Percentiles rank a stretch among this genome's conserved stretches.
Conservation (phyloP, 2,329 filamentous ascomycete genomes). For the Fonsecaea pedrosoi region DNA sequence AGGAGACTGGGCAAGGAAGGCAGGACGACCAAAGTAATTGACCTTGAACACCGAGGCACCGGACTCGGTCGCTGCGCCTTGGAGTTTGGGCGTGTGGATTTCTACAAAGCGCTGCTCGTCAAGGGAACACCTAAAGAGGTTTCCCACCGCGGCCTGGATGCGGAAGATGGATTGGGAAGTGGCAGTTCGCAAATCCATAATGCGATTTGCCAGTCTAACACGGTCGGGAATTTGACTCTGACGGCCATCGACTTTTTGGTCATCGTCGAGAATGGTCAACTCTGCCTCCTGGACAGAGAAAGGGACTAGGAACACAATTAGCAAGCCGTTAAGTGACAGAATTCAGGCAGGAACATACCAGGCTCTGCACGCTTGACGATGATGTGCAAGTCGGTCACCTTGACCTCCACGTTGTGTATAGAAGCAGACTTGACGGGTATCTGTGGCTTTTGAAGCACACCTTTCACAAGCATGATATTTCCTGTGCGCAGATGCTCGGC, state of each 20-base stretch:
- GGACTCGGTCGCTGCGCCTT: conserved; percentile 87
- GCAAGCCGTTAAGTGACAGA: neutral
- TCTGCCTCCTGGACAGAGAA: conserved; percentile 76
- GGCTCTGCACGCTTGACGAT: conserved; percentile 67
- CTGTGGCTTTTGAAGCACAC: conserved; percentile 73
- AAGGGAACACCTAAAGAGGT: conserved; percentile 77
- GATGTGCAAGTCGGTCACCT: conserved; percentile 70
- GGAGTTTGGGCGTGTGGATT: conserved; percentile 91
- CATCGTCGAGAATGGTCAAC: conserved; percentile 62
- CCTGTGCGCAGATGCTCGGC: conserved; percentile 81
- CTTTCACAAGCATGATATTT: conserved; percentile 77
- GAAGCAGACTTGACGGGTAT: conserved; percentile 77
- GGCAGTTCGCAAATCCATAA: conserved; percentile 85
- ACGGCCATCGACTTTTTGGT: conserved; percentile 61
- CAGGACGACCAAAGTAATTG: conserved; percentile 85
- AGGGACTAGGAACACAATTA: conserved; percentile 53
- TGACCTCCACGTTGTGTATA: conserved; percentile 77
- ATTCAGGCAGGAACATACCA: conserved; percentile 25
- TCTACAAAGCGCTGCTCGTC: conserved; percentile 82
- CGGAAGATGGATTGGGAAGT: conserved; percentile 87
- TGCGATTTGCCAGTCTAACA: conserved; percentile 76
- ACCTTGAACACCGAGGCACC: conserved; percentile 90
- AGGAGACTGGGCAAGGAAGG: conserved; percentile 89
- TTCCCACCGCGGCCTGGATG: conserved; percentile 79
- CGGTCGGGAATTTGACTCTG: conserved; percentile 71